phyloP scores from a whole-genome alignment of 129 eudicot genomes.

The Flaveria linearis region DNA sequence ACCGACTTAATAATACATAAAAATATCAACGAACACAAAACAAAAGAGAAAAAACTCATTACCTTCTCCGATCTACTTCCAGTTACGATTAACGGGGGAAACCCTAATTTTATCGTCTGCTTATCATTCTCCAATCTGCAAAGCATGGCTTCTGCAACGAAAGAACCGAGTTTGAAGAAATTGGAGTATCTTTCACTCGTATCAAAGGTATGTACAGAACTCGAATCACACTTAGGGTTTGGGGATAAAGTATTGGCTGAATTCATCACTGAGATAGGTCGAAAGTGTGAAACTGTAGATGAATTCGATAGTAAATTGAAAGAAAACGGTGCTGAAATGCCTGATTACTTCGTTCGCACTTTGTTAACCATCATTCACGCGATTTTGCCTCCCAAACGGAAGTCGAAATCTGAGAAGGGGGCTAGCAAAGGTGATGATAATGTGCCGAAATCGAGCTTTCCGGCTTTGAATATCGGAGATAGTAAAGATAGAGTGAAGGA shows the following conservation, averaged over 20 bases:
- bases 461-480: conserved; percentile 62
- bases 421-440: conserved; percentile 33
- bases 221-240: conserved; percentile 76
- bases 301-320: conserved; percentile 65
- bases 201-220: conserved; percentile 80
- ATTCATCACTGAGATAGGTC: conserved; percentile 68
- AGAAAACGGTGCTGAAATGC: conserved; percentile 75
- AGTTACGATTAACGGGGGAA: neutral
- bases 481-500: conserved; percentile 63
- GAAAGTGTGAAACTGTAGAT: conserved; percentile 51
- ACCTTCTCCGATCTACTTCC: conserved; percentile 39
- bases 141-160: conserved; percentile 38
- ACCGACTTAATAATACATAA: neutral
- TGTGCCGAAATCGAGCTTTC: conserved; percentile 38
- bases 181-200: conserved; percentile 71
- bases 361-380: conserved; percentile 75
- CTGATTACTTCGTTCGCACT: conserved; percentile 80
- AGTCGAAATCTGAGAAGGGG: conserved; percentile 37
- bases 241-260: conserved; percentile 78
- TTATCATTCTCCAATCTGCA: too few species aligned
- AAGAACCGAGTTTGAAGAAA: conserved; percentile 61
- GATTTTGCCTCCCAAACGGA: conserved; percentile 69
- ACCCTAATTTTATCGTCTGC: neutral
- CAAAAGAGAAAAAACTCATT: neutral
- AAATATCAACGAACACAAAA: neutral